phyloP scores from a whole-genome alignment of 345 rosid genomes.

The Rhizophora mangle region DNA sequence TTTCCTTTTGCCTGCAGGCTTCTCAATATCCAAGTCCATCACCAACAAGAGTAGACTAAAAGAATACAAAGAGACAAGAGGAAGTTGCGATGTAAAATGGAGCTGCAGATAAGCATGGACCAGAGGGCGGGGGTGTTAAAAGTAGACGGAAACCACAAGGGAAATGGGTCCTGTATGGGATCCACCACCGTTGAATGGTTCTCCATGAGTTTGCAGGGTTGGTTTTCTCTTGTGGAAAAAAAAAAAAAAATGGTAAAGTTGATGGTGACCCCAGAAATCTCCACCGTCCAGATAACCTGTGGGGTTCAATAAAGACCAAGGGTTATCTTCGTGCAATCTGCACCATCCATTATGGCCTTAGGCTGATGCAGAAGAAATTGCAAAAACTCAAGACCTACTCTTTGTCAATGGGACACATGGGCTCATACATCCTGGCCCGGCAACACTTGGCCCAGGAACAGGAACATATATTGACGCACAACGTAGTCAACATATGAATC shows the following conservation, averaged over 20 bases:
- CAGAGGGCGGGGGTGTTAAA: conserved; percentile 9
- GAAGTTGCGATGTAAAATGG: conserved; percentile 8
- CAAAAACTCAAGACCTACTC: conserved; percentile 26
- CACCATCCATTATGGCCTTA: conserved; percentile 18
- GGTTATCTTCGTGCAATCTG: conserved; percentile 7
- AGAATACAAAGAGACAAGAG: not conserved
- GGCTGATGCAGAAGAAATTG: not conserved
- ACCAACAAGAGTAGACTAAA: conserved; percentile 18
- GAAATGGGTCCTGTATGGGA: conserved; percentile 25
- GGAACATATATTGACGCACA: not conserved
- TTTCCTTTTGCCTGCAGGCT: conserved; percentile 21
- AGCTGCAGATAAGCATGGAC: conserved; percentile 28
- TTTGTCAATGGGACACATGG: conserved; percentile 9
- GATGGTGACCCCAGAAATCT: conserved; percentile 6
- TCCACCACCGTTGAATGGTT: conserved; percentile 38
- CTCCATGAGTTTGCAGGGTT: not conserved
- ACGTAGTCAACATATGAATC: too few relatives aligned
- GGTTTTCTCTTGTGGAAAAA: not conserved
- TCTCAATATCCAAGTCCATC: conserved; percentile 29
- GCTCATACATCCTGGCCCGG: conserved; percentile 19
- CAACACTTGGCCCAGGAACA: not conserved
- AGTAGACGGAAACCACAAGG: conserved; percentile 39
- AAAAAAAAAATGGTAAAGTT: not conserved
- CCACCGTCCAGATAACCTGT: too few relatives aligned
- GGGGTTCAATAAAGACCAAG: too few relatives aligned